Evolutionary conservation across 2,329 filamentous ascomycete species (phyloP), one percentile per base, ranked within the genome.

Genomic region (Pseudogymnoascus sp.): DNA sequence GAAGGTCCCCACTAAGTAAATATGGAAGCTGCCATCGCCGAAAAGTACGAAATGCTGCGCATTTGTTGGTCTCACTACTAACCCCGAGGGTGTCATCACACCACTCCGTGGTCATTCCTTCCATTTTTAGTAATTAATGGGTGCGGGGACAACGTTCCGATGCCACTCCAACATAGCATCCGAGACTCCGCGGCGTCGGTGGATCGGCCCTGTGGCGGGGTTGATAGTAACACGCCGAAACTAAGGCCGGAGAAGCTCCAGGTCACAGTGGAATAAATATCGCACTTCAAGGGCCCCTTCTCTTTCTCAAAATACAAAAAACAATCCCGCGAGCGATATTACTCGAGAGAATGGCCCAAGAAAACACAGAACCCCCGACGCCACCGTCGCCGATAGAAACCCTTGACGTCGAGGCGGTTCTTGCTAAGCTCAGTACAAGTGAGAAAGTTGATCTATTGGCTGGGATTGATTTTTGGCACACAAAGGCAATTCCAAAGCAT

Each of bases 371-470:
- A 38, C 62, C 62, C n/a, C 62, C 62, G 59, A 63, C 62, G 33
- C 62, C 62, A 31, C 62, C 62, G 26, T 63, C 62, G 61, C 61
- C 61, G 14, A 38, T 62, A n/a, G 42, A 62, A 16, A 13, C 61
- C 24, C 59, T 83, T 47, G 74, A 83, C 62, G 79, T 82, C 6
- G 80, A 82, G 50, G 76, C 78, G 63, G 72, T 80, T 26, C 75
- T 83, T 42, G 78, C 79, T 70, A 80, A 81, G 75, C 77, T 83
- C 56, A 79, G 76, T 4, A 70, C 78, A 38, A 68, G 71, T 3
- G 80, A 83, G 68, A 83, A 83, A 71, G 76, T 81, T 61, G 79
- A 80, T 37, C 75, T 83, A 59, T 75, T 82, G 38, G 76, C 80
- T 44, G 68, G 67, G 7, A 61, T 64, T 33, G 68, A 70, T 47